Conservation (phyloP, 2,329 filamentous ascomycete species). For the Neonectria faginata region DNA sequence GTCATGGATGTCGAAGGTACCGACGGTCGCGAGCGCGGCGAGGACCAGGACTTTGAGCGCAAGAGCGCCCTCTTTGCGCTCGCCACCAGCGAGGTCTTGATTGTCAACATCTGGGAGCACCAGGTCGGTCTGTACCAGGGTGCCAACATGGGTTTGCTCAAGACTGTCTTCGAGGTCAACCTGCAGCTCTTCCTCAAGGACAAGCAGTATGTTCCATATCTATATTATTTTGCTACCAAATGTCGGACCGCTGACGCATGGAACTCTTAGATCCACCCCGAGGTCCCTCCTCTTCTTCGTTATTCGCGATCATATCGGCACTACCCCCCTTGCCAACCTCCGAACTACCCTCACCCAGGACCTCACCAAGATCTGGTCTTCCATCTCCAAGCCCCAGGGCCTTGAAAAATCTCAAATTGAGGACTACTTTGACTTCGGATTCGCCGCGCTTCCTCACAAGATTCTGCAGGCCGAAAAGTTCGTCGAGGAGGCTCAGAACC, state of each 20-base stretch:
- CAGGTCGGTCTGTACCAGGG: conserved; percentile 98
- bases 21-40: conserved; percentile 93
- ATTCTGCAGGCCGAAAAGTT: conserved; percentile 96
- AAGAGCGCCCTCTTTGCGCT: conserved; percentile 98
- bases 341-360: conserved; percentile 92
- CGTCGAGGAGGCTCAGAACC: conserved; percentile 78
- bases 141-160: conserved; percentile 97
- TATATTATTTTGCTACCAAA: conserved; percentile 5
- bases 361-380: conserved; percentile 90
- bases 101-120: conserved; percentile 99
- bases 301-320: conserved; percentile 95
- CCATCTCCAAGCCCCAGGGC: conserved; percentile 89
- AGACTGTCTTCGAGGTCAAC: conserved; percentile 99
- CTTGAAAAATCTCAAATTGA: conserved; percentile 90
- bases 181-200: conserved; percentile 97
- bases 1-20: conserved; percentile 99
- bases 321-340: conserved; percentile 89
- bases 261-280: conserved; percentile 75
- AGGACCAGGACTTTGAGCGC: conserved; percentile 98
- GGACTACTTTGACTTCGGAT: conserved; percentile 99
- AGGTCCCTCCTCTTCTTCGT: conserved; percentile 97
- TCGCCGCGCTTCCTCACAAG: conserved; percentile 95
- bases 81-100: conserved; percentile 96
- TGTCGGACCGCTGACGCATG: conserved; percentile 35
- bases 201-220: conserved; percentile 74